Conservation (phyloP, 768 basidiomycete genomes). For the Botryobasidium botryosum region DNA sequence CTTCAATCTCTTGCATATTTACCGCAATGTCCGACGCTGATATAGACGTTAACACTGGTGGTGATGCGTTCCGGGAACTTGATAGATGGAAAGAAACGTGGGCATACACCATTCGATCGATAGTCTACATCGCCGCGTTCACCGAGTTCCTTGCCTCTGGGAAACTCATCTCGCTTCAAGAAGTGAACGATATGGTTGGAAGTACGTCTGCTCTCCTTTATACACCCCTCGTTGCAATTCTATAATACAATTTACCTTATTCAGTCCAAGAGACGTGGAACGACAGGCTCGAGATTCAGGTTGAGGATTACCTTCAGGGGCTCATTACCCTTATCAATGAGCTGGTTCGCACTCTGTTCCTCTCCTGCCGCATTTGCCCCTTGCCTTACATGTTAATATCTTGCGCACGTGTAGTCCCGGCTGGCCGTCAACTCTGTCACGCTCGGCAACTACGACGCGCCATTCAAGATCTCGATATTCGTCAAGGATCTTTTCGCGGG, state of each 20-base stretch:
- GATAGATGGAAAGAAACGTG: slow-evolving; percentile 12
- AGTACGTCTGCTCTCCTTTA: slow-evolving; percentile 1
- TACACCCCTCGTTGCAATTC: neutral
- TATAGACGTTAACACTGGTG: too few species aligned
- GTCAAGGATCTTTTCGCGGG: slow-evolving; percentile 12
- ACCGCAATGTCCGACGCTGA: neutral
- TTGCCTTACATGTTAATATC: neutral
- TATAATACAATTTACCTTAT: neutral
- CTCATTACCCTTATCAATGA: slow-evolving; percentile 12
- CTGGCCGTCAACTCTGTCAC: slow-evolving; percentile 13
- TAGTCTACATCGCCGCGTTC: slow-evolving; percentile 9
- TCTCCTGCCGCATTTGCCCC: neutral
- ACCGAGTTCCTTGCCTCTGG: slow-evolving; percentile 10
- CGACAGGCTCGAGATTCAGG: slow-evolving; percentile 7
- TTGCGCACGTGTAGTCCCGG: slow-evolving; percentile 5
- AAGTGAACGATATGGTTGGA: slow-evolving; percentile 5
- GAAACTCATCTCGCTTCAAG: slow-evolving; percentile 6
- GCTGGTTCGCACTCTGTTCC: slow-evolving; percentile 4
- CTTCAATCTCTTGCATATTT: neutral
- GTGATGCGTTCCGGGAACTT: too few species aligned
- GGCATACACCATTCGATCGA: slow-evolving; percentile 6
- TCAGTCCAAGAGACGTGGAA: slow-evolving; percentile 11
- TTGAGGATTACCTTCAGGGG: slow-evolving; percentile 13
- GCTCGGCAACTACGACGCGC: slow-evolving; percentile 11
- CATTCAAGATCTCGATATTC: slow-evolving; percentile 10